These are phyloP conservation scores for Climacium dendroides DNA, from an alignment of 225 moss, liverwort and hornwort genomes.

Conservation along the genomic window DNA sequence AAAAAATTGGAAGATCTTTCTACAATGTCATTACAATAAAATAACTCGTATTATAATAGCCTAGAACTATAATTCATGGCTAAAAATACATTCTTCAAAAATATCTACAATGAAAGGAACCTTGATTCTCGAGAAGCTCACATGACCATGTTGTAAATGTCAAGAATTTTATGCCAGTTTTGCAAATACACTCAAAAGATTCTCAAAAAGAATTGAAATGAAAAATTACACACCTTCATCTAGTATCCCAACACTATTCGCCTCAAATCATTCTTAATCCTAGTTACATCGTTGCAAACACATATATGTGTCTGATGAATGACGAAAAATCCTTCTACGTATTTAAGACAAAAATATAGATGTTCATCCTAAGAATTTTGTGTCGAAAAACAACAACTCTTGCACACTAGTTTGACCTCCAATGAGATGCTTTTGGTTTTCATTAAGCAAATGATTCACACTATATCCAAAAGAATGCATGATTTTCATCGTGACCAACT, in stretches of 20 bases:
- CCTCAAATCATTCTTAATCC: no score
- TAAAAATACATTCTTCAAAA: no score
- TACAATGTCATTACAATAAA: fast-evolving
- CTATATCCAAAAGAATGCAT: no score
- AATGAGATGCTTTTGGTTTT: fast-evolving
- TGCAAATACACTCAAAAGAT: neutral
- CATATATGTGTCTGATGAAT: fast-evolving
- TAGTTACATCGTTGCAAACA: neutral
- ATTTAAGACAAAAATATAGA: fast-evolving
- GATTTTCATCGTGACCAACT: no score
- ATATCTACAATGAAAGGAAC: neutral
- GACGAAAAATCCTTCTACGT: fast-evolving
- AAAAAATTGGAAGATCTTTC: neutral
- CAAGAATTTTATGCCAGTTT: neutral
- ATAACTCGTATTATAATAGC: fast-evolving
- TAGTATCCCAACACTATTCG: neutral
- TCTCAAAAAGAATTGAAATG: neutral
- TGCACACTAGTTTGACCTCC: fast-evolving
- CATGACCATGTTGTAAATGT: fast-evolving
- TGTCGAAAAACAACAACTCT: fast-evolving
- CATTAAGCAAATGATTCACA: no score
- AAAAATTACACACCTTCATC: fast-evolving
- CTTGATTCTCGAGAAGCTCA: neutral
- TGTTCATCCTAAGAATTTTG: neutral
- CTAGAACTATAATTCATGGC: neutral